These are phyloP conservation scores for Phaeotremella skinneri DNA, from an alignment of 768 basidiomycete genomes.

Conservation along the genomic window DNA sequence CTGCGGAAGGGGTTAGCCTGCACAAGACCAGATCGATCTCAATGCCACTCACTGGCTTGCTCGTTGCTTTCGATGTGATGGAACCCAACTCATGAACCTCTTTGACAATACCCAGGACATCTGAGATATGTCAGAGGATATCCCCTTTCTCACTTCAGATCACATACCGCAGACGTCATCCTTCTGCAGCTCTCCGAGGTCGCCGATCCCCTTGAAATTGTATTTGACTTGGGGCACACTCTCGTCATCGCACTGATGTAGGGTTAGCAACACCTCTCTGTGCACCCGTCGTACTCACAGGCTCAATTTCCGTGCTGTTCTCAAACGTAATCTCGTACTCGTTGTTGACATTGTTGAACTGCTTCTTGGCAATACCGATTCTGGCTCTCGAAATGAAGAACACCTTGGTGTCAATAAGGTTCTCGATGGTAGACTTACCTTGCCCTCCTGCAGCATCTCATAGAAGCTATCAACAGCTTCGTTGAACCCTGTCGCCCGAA, in stretches of 20 bases:
- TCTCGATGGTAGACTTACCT: conserved; percentile 48
- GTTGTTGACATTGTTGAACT: conserved; percentile 82
- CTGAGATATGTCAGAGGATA: conserved; percentile 53
- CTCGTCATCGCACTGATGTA: conserved; percentile 70
- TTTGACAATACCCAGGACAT: conserved; percentile 83
- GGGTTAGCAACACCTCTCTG: conserved; percentile 7
- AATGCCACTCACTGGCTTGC: conserved; percentile 59
- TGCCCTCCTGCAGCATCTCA: conserved; percentile 81
- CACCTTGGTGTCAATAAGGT: conserved; percentile 53
- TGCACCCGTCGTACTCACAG: conserved; percentile 54
- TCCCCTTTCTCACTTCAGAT: too few species aligned
- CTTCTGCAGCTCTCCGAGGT: conserved; percentile 65
- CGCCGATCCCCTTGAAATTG: conserved; percentile 67
- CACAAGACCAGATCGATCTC: conserved; percentile 12
- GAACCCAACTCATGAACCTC: conserved; percentile 67
- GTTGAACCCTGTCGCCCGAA: conserved; percentile 89
- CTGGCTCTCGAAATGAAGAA: conserved; percentile 87
- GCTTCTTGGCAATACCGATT: conserved; percentile 94
- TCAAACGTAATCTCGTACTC: conserved; percentile 93
- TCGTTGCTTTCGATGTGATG: conserved; percentile 71
- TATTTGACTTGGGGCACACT: conserved; percentile 80
- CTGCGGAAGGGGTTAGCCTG: conserved; percentile 53
- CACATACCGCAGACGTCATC: conserved; percentile 75
- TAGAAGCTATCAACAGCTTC: conserved; percentile 75
- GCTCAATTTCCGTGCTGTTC: conserved; percentile 75